Evolutionary conservation across 495 filamentous ascomycete species (phyloP).

Genomic region (Penicillium silybi): DNA sequence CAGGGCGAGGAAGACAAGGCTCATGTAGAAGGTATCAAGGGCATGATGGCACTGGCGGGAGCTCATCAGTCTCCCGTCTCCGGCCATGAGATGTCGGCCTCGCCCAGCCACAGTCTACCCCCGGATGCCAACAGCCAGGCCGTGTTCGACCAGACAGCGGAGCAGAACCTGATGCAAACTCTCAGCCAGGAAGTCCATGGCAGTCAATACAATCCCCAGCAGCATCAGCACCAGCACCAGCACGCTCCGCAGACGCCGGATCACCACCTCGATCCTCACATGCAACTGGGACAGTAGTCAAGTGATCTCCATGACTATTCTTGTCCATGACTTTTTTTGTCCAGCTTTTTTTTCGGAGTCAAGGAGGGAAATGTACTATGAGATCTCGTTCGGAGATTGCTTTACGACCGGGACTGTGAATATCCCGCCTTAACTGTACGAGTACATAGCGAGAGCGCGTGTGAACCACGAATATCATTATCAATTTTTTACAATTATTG

Average conservation of each 20-base stretch:
- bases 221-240: too few species aligned
- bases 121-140: constrained; percentile 34
- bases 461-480: not conserved
- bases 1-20: constrained; percentile 68
- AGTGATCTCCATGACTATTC: not conserved
- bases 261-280: constrained; percentile 34
- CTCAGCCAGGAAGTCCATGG: constrained; percentile 47
- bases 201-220: constrained; percentile 33
- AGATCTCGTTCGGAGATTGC: not conserved
- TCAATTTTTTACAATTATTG: not conserved
- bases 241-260: constrained; percentile 29
- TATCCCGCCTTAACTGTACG: not conserved
- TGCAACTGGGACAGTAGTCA: constrained; percentile 38
- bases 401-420: not conserved
- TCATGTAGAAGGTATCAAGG: constrained; percentile 66
- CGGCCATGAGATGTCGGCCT: constrained; percentile 46
- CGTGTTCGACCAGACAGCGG: constrained; percentile 42
- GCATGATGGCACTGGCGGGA: constrained; percentile 60
- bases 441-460: constrained; percentile 8
- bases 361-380: not conserved
- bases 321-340: too few species aligned
- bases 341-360: not conserved
- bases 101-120: constrained; percentile 38
- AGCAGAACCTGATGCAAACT: constrained; percentile 49
- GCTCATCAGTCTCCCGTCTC: constrained; percentile 37